Base-by-base conservation (phyloP, 2,329 filamentous ascomycete genomes). In the Coleophoma crateriformis region DNA sequence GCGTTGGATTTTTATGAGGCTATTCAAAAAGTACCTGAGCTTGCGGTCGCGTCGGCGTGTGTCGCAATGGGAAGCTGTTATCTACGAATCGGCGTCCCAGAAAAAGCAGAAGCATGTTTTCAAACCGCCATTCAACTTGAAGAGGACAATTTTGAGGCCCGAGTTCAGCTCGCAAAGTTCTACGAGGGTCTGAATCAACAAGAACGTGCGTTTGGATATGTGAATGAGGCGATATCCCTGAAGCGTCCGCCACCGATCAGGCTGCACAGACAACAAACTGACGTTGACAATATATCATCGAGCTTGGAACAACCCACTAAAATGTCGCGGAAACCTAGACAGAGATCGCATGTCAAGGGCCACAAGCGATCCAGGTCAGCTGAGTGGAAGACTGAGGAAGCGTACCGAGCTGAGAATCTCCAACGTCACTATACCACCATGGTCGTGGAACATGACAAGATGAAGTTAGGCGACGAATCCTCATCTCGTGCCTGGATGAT, bases 81-180 rank as follows among this genome's bases (percentile, higher is more conserved):
- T 63, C 75, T 85, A 48, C 75, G 78, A 7, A 69, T 82, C 22
- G 79, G 78, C 7, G 76, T 86, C 48, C 75, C 81, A 17, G 74
- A 81, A 33, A 81, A 86, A 35, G 90, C 91, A 0, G 85, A 92
- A 61, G 82, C 87, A 55, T 87, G 82, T 62, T 94, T 91, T 59
- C 77, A 89, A 20, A 81, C 81, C 2, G 82, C 91, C 11, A 82
- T 90, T 35, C 81, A 89, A 46, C 77, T 82, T 51, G 87, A 95
- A 54, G 73, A 83, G 41, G 74, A 81, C 38, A 84, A 86, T 50
- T 82, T 92, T 44, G 85, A 90, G 54, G 88, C 89, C 37, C 84
- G 89, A 37, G 82, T 88, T 32, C 82, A 89, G 59, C 74, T 96
- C 10, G 89, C 89, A 12, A 90, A 87, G 60, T 81, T 96, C 66